A percentile compares a stretch with the other conserved stretches of the same genome.
Evolutionary conservation across 225 moss, liverwort and hornwort species (phyloP).

Genomic region (Lunularia cruciata): DNA sequence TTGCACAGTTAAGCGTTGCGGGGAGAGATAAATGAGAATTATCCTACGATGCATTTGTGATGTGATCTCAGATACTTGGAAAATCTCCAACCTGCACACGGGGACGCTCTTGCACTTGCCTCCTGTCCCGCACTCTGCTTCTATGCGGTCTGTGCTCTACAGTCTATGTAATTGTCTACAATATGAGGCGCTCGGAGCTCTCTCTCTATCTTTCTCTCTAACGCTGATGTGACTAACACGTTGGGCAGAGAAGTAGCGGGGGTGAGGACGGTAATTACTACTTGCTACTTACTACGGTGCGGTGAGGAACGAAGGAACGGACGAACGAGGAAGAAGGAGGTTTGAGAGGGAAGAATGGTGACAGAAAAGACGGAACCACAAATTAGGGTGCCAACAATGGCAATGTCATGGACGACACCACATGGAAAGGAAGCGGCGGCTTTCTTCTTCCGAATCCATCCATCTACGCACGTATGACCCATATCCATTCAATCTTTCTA

Average conservation of each 20-base stretch:
- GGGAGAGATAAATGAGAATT: too few species aligned
- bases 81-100: conserved; percentile 25
- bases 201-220: neutral
- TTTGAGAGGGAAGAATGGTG: neutral
- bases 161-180: neutral
- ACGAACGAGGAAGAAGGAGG: neutral
- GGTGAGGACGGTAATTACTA: neutral
- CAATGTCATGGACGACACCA: conserved; percentile 6
- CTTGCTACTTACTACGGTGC: neutral
- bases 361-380: neutral
- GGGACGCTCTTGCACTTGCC: conserved; percentile 6
- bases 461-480: neutral
- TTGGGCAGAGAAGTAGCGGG: neutral
- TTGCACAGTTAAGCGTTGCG: too few species aligned
- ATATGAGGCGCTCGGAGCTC: neutral
- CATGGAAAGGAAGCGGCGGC: conserved; percentile 21
- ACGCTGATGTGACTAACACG: neutral
- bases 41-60: too few species aligned
- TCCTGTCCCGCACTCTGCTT: conserved; percentile 3
- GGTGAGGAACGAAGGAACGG: neutral
- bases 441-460: conserved; percentile 15
- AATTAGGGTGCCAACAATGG: conserved; percentile 25
- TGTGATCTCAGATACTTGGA: conserved; percentile 36
- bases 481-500: neutral
- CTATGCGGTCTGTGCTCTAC: conserved; percentile 2